Evolutionary conservation across 306 rosid genomes (phyloP), one percentile per base, ranked within the genome.

Genomic region (Phaseolus lunatus): DNA sequence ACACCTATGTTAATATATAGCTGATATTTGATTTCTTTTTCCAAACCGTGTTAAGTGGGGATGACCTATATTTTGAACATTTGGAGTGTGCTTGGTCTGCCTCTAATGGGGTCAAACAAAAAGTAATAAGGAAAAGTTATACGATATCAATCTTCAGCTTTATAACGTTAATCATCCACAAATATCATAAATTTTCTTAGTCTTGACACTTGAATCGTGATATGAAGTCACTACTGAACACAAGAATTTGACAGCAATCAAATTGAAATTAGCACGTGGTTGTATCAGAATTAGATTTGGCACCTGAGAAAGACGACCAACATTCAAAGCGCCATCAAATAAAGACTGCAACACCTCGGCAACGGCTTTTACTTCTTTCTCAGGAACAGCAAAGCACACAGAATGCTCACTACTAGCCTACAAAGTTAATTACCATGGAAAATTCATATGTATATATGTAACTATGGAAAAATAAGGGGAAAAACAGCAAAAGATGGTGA

Each of bases 391-490:
- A 84, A 92, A 92, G 84, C 97, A 92, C 59, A 92, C 88, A 18
- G 97, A 92, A 80, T 92, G 97, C 86, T 92, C 97, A 63, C 97
- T 92, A 84, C 97, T 92, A 50, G 97, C 97, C 97, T 92, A 81
- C 85, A 84, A 84, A 8, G 70, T 77, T 67, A 31, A 9, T 78
- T 49, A 85, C 70, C 48, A 66, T 45, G 7, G 33, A 7, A 66
- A 61, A 20, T 37, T 35, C 75, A 22, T 61, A 45, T 19, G 39
- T 19, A 27, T 18, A 9, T 56, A 31, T 31, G 35, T 31, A 64
- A 4, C 49, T 73, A 16, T 75, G 69, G 47, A 70, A 44, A 47
- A 53, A 41, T 24, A 70, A 58, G 53, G 19, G 5, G 3, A 68
- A 69, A 75, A 29, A 41, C 70, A 29, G 45, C 33, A 65, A 16